A percentile compares a stretch with the other conserved stretches of the same genome.
Evolutionary conservation across 495 filamentous ascomycete species (phyloP).

Genomic region (Acidiella bohemica): DNA sequence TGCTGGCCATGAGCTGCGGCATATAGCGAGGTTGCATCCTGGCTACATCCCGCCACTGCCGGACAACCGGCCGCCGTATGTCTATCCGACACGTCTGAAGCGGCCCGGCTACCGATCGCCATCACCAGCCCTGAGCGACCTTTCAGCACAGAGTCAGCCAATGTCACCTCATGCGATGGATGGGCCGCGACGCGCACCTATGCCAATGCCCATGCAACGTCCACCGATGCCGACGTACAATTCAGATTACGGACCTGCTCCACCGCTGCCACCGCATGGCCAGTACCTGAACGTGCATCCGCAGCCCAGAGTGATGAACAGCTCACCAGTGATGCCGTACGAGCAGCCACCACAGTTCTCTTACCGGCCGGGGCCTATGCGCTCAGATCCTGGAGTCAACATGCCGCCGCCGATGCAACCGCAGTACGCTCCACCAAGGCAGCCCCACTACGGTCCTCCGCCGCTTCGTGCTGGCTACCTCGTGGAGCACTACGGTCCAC

Average conservation of each 20-base stretch:
- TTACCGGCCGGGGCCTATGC: conserved; percentile 12
- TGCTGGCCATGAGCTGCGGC: conserved; percentile 34
- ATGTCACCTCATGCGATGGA: no score
- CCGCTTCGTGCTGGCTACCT: conserved; percentile 1
- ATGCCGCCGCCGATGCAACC: conserved; percentile 5
- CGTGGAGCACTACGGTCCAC: conserved; percentile 8
- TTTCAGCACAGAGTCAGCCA: conserved; percentile 8
- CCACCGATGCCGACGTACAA: conserved; percentile 13
- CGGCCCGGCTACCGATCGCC: conserved; percentile 50
- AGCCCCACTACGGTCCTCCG: background rate
- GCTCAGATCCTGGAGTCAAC: conserved; percentile 8
- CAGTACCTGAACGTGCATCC: conserved; percentile 12
- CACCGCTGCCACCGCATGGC: no score
- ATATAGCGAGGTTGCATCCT: conserved; percentile 5
- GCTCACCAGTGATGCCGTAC: conserved; percentile 6
- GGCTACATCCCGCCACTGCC: conserved; percentile 10
- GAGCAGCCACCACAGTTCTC: conserved; percentile 12
- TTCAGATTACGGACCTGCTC: conserved; percentile 14
- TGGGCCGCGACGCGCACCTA: background rate
- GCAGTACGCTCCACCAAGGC: background rate
- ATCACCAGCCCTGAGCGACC: conserved; percentile 46
- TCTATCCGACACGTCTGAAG: conserved; percentile 50
- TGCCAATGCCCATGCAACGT: conserved; percentile 7
- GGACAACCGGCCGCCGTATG: conserved; percentile 43
- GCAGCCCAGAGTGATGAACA: conserved; percentile 15